Evolutionary conservation across 2,329 filamentous ascomycete genomes (phyloP).

Genomic region (Penicillium sp.): DNA sequence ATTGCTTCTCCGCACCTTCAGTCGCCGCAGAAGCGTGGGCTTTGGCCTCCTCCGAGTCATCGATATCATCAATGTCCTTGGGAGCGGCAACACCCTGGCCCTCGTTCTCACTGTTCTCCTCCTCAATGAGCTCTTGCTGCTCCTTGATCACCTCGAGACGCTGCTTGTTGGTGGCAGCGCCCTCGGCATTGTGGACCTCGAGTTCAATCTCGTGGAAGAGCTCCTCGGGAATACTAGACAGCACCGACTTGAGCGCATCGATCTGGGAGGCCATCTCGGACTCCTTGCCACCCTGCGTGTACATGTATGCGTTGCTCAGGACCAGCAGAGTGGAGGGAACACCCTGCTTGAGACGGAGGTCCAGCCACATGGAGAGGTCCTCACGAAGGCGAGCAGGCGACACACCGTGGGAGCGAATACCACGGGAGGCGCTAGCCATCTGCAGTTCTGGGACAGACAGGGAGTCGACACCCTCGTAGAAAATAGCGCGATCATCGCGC

Average conservation of each 20-base stretch:
- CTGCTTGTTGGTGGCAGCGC: slow-evolving; percentile 97
- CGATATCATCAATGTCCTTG: slow-evolving; percentile 85
- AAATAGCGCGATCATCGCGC: slow-evolving; percentile 90
- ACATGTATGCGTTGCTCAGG: slow-evolving; percentile 96
- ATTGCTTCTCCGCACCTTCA: slow-evolving; percentile 40
- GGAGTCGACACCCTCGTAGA: slow-evolving; percentile 85
- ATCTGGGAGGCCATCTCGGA: slow-evolving; percentile 81
- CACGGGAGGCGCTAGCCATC: slow-evolving; percentile 82
- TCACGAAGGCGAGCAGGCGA: slow-evolving; percentile 81
- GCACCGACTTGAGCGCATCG: slow-evolving; percentile 82
- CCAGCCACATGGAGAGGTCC: slow-evolving; percentile 88
- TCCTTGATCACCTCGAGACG: slow-evolving; percentile 96
- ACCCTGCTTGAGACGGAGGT: slow-evolving; percentile 84
- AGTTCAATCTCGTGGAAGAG: slow-evolving; percentile 99
- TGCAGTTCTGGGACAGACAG: slow-evolving; percentile 92
- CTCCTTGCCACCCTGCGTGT: slow-evolving; percentile 69
- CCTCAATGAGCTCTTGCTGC: slow-evolving; percentile 95
- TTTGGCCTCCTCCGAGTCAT: slow-evolving; percentile 72
- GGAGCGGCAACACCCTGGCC: slow-evolving; percentile 67
- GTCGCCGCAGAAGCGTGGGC: slow-evolving; percentile 40
- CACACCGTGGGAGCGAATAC: slow-evolving; percentile 86
- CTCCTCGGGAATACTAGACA: slow-evolving; percentile 94
- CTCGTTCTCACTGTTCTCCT: slow-evolving; percentile 80
- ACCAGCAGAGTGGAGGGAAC: slow-evolving; percentile 96
- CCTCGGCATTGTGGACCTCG: slow-evolving; percentile 93